Evolutionary conservation across 225 moss, liverwort and hornwort genomes (phyloP).

Genomic region (Asterella californica): DNA sequence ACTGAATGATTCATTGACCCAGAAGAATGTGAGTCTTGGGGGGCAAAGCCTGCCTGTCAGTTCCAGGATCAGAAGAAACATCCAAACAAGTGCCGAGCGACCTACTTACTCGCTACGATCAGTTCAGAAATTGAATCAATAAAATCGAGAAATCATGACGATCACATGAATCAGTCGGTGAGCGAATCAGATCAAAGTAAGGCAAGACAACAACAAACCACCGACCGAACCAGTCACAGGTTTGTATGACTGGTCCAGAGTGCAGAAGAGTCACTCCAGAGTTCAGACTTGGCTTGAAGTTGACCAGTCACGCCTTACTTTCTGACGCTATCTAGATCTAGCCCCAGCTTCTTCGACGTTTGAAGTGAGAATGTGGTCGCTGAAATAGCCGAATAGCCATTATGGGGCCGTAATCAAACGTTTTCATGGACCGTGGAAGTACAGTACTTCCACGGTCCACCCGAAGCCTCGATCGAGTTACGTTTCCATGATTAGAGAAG

Average conservation of each 20-base stretch:
- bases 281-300: background rate
- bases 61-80: background rate
- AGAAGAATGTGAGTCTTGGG: constrained; percentile 1
- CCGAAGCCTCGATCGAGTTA: background rate
- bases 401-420: background rate
- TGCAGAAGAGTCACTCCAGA: background rate
- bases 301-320: background rate
- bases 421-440: background rate
- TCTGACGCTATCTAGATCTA: constrained; percentile 1
- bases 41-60: background rate
- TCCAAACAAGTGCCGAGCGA: background rate
- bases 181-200: background rate
- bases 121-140: too few relatives aligned
- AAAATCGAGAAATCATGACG: background rate
- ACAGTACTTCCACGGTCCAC: too few relatives aligned
- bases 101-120: background rate
- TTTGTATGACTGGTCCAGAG: background rate
- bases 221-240: background rate
- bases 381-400: background rate
- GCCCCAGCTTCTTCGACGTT: background rate
- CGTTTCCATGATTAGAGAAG: background rate
- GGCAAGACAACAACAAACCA: background rate
- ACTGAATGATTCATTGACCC: background rate
- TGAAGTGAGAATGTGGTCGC: background rate
- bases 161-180: background rate